A percentile compares a stretch with the other conserved stretches of the same genome.
Evolutionary conservation across 2,329 filamentous ascomycete genomes (phyloP).

Genomic region (Aspergillus sp.): DNA sequence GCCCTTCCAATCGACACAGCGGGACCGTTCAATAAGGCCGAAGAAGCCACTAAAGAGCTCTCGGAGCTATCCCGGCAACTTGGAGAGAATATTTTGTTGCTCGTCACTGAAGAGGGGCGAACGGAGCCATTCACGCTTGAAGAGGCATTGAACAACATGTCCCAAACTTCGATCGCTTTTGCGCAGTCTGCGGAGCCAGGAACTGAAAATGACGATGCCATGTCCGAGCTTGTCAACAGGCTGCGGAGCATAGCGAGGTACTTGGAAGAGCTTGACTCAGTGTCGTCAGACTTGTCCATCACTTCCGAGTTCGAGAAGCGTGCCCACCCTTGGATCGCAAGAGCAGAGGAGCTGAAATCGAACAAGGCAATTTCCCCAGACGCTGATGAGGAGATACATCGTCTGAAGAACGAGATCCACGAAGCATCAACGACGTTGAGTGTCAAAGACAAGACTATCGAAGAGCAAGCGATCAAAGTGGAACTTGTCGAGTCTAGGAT

Average conservation of each 20-base stretch:
- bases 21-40: constrained; percentile 61
- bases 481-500: constrained; percentile 84
- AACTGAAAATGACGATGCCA: constrained; percentile 45
- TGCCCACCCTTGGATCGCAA: constrained; percentile 71
- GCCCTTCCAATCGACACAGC: constrained; percentile 60
- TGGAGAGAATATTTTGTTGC: constrained; percentile 54
- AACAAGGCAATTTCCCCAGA: constrained; percentile 73
- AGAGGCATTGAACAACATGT: constrained; percentile 57
- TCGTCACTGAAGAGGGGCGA: constrained; percentile 64
- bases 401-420: constrained; percentile 68
- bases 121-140: constrained; percentile 56
- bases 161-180: constrained; percentile 19
- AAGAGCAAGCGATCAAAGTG: constrained; percentile 82
- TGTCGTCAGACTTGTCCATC: constrained; percentile 61
- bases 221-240: constrained; percentile 58
- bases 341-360: constrained; percentile 71
- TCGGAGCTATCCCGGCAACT: constrained; percentile 57
- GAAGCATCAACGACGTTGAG: constrained; percentile 65
- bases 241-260: constrained; percentile 56
- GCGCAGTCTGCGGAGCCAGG: constrained; percentile 16
- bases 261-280: constrained; percentile 60
- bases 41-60: constrained; percentile 55
- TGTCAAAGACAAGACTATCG: constrained; percentile 69
- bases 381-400: constrained; percentile 72
- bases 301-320: constrained; percentile 70